Conservation (phyloP, 83 land plant genomes). For the Picea mariana region DNA sequence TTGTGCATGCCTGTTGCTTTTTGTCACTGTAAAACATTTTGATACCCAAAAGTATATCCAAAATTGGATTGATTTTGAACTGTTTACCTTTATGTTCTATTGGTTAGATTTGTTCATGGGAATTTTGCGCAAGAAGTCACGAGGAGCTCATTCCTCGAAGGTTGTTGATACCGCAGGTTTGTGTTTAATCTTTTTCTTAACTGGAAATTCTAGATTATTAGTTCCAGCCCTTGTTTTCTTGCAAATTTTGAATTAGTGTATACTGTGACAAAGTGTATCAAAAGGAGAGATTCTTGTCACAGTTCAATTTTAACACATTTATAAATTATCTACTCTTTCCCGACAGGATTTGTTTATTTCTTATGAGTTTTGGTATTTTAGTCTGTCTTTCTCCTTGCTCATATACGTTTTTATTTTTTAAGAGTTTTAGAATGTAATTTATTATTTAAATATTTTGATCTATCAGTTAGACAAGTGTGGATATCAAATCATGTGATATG, state of each 20-base stretch:
- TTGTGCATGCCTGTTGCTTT: not conserved
- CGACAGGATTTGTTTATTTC: too few species aligned
- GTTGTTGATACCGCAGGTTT: constrained; percentile 88
- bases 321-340: too few species aligned
- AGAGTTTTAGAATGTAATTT: too few species aligned
- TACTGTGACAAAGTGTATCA: not conserved
- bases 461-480: too few species aligned
- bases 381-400: too few species aligned
- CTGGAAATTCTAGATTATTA: not conserved
- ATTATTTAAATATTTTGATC: too few species aligned
- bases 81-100: not conserved
- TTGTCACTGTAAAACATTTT: not conserved
- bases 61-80: not conserved
- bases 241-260: not conserved
- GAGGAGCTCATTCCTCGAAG: constrained; percentile 97
- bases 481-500: too few species aligned
- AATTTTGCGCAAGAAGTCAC: constrained; percentile 97
- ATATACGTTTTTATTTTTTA: too few species aligned
- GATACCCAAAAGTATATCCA: not conserved
- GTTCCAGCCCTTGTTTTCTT: not conserved
- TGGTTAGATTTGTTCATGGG: constrained; percentile 92
- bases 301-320: too few species aligned
- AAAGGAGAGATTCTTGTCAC: not conserved
- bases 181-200: not conserved
- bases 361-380: too few species aligned